Evolutionary conservation across 345 rosid genomes (phyloP), one percentile per base, ranked within the genome.

Genomic region (Turnera subulata): DNA sequence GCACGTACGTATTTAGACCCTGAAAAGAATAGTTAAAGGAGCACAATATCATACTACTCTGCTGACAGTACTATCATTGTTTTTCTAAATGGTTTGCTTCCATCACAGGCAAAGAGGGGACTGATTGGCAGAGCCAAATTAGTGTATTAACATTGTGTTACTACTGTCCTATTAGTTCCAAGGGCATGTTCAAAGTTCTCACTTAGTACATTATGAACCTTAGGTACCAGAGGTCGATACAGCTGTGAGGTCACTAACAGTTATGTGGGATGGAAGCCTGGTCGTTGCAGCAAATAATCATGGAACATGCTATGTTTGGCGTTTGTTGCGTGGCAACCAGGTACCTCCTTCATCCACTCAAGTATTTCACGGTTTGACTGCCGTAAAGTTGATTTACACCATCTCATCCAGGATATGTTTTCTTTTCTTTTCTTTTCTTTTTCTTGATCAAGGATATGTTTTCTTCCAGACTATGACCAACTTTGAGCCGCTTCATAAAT

Each of bases 261-360:
- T 89, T 39, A 93, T 89, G 95, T 87, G 94, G 96, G 97, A 93
- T 54, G 96, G 99, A 58, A 89, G 97, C 70, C 69, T 87, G 80
- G 97, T 85, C 39, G 99, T 87, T 46, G 97, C 99, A 61, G 99
- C 99, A 56, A 93, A 93, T 54, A 81, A 89, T 59, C 79, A 65
- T 58, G 97, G 99, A 63, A 89, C 96, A 20, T 93, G 99, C 70
- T 93, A 89, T 68, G 90, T 93, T 38, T 89, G 97, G 96, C 95
- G 96, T 62, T 69, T 85, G 71, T 72, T 78, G 73, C 80, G 77
- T 52, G 99, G 90, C 56, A 85, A 63, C 62, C 99, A 93, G 80
- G 91, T 89, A 58, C 37, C 23, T 45, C 1, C 29, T 53, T 50
- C 14, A 33, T 60, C 33, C 40, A 33, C 33, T 24, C 46, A 50